phyloP scores from a whole-genome alignment of 768 basidiomycete genomes.

The Boletus eberwhitei region DNA sequence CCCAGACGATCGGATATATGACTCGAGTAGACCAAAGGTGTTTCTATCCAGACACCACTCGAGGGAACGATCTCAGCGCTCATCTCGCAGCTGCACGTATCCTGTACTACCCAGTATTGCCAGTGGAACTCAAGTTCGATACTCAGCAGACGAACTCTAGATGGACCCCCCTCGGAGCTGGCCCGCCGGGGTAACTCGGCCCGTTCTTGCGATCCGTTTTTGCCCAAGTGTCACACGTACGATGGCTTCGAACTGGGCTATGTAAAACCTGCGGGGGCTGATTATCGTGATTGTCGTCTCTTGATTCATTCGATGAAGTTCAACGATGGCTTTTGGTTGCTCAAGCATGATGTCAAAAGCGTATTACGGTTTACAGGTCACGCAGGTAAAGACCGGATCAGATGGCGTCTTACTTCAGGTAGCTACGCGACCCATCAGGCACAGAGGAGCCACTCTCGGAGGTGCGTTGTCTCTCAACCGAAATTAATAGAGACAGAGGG shows the following conservation, averaged over 20 bases:
- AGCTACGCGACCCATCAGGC: conserved; percentile 56
- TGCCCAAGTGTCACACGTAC: background rate
- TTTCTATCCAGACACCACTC: conserved; percentile 51
- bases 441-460: conserved; percentile 61
- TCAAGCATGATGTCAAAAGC: conserved; percentile 61
- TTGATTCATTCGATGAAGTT: conserved; percentile 49
- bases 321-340: conserved; percentile 72
- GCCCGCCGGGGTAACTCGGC: background rate
- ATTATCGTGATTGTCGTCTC: background rate
- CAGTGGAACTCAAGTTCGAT: background rate
- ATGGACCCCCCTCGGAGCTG: background rate
- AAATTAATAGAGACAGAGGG: background rate
- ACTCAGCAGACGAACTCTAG: background rate
- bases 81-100: conserved; percentile 6
- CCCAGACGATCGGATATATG: conserved; percentile 52
- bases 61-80: background rate
- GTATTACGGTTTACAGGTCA: conserved; percentile 60
- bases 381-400: conserved; percentile 42
- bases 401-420: conserved; percentile 57
- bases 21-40: conserved; percentile 61
- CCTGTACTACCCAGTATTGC: background rate
- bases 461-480: conserved; percentile 32
- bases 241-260: background rate
- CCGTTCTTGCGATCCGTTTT: background rate
- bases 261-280: background rate